phyloP scores from a whole-genome alignment of 2,329 filamentous ascomycete species.

The Lachnellula suecica region DNA sequence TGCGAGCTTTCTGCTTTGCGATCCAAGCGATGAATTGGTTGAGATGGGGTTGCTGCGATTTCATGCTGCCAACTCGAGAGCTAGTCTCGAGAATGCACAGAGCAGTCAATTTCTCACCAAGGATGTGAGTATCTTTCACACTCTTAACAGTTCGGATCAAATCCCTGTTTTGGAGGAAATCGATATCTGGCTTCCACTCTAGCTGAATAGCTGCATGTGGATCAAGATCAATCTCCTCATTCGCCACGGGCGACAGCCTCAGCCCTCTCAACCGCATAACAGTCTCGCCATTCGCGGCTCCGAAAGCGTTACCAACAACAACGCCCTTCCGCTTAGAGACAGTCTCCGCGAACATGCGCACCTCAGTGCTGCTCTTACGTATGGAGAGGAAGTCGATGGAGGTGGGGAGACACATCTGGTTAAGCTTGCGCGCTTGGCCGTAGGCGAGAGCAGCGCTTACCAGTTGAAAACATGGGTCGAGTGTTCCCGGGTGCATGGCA shows the following conservation, averaged over 20 bases:
- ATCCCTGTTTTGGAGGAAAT: slow-evolving; percentile 11
- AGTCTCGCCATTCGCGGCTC: not conserved
- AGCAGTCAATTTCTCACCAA: slow-evolving; percentile 15
- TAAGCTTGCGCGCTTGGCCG: slow-evolving; percentile 11
- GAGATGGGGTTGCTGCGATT: not conserved
- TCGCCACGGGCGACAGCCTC: slow-evolving; percentile 8
- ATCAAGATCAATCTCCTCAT: slow-evolving; percentile 1
- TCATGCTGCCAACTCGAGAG: not conserved
- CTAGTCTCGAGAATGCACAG: slow-evolving; percentile 16
- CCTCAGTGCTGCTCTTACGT: not conserved
- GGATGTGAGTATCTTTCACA: slow-evolving; percentile 1
- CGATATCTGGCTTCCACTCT: slow-evolving; percentile 18
- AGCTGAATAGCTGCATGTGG: slow-evolving; percentile 14
- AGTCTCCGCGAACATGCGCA: not conserved
- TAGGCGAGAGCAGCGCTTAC: slow-evolving; percentile 12
- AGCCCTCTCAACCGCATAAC: slow-evolving; percentile 1
- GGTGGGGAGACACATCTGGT: slow-evolving; percentile 15
- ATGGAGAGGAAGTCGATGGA: slow-evolving; percentile 14
- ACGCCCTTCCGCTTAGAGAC: not conserved
- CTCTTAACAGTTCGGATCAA: slow-evolving; percentile 10
- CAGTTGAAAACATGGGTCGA: slow-evolving; percentile 15
- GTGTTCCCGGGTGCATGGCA: slow-evolving; percentile 14
- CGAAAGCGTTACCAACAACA: slow-evolving; percentile 3
- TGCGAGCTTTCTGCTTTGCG: slow-evolving; percentile 2
- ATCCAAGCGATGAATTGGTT: slow-evolving; percentile 5